These are phyloP conservation scores for Eucalyptus polybractea DNA, from an alignment of 345 rosid genomes.

Conservation along the genomic window DNA sequence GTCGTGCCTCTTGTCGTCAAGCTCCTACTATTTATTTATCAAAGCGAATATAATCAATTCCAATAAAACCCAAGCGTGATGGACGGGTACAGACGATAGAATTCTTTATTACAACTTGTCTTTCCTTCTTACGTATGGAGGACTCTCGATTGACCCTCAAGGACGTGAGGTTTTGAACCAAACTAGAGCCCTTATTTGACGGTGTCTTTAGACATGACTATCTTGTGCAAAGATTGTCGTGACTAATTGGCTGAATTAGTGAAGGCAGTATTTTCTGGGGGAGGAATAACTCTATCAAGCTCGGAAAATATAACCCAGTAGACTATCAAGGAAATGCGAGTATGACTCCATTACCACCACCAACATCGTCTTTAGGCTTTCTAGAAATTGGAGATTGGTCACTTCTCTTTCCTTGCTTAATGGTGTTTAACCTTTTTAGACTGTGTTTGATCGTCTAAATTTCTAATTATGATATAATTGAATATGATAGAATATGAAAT, in stretches of 20 bases:
- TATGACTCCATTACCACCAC: not conserved
- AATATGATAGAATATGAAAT: no score
- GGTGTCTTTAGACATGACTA: not conserved
- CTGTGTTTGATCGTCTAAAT: fast-evolving
- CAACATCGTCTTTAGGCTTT: not conserved
- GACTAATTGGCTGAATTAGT: not conserved
- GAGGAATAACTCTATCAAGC: not conserved
- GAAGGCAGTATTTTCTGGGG: not conserved
- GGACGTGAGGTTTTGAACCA: not conserved
- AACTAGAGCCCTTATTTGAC: not conserved
- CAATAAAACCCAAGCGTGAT: not conserved
- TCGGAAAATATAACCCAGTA: not conserved
- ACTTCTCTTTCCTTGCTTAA: not conserved
- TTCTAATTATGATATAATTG: fast-evolving
- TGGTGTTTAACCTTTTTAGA: not conserved
- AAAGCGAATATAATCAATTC: not conserved
- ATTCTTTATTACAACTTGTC: not conserved
- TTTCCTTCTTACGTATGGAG: not conserved
- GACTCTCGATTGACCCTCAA: not conserved
- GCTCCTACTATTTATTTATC: not conserved
- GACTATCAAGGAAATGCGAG: not conserved
- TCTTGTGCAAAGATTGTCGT: not conserved
- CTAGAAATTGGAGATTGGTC: not conserved
- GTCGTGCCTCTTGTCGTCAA: not conserved
- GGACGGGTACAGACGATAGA: not conserved